Evolutionary conservation across 257 asterid genomes (phyloP).

Genomic region (Apocynum venetum): DNA sequence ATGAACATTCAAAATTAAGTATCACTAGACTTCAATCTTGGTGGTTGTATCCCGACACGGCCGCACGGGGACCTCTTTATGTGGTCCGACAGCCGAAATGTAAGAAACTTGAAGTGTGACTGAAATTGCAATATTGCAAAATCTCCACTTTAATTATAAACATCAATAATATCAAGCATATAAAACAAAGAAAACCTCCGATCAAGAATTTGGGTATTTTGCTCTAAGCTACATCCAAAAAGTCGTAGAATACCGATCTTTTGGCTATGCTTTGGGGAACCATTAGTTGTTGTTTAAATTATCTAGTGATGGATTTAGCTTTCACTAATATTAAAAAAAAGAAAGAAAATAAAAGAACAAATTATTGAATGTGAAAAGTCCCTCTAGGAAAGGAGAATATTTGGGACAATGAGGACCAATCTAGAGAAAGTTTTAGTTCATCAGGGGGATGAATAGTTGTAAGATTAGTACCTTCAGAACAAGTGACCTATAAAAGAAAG

Average conservation of each 20-base stretch:
- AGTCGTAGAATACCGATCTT: neutral
- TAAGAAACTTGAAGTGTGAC: neutral
- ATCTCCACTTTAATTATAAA: neutral
- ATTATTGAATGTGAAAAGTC: neutral
- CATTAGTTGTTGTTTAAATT: neutral
- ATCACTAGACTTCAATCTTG: too few relatives aligned
- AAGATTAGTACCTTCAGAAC: neutral
- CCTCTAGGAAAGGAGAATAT: neutral
- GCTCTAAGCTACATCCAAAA: neutral
- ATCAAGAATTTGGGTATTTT: neutral
- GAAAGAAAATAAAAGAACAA: too few relatives aligned
- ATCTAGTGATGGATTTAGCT: neutral
- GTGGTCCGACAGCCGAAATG: neutral
- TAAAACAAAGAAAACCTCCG: neutral
- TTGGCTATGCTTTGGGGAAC: conserved; percentile 12
- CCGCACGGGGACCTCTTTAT: too few relatives aligned
- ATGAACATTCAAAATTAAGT: too few relatives aligned
- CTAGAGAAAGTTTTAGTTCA: neutral
- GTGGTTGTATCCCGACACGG: too few relatives aligned
- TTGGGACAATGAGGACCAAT: neutral
- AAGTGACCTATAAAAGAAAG: neutral
- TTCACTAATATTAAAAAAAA: neutral
- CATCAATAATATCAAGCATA: neutral
- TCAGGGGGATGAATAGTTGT: too few relatives aligned
- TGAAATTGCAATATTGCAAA: neutral